Evolutionary conservation across 225 moss, liverwort and hornwort species (phyloP).

Genomic region (Lunularia cruciata): DNA sequence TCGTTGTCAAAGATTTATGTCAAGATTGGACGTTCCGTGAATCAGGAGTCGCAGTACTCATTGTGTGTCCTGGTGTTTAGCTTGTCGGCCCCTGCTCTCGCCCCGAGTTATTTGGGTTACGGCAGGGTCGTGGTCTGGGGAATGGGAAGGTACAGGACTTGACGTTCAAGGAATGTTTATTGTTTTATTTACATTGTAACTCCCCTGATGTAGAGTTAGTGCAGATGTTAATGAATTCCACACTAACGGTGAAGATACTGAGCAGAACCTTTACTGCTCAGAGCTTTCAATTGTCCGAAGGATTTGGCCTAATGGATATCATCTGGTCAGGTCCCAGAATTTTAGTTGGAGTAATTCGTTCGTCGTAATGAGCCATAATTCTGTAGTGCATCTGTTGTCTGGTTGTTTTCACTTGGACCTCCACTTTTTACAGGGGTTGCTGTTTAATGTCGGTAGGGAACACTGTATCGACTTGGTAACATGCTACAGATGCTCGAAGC

Average conservation of each 20-base stretch:
- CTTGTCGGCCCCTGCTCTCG: neutral
- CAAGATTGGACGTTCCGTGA: neutral
- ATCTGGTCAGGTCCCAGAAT: neutral
- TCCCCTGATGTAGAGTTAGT: conserved; percentile 5
- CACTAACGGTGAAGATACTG: neutral
- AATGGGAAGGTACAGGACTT: neutral
- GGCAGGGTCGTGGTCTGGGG: neutral
- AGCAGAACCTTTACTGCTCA: too few species aligned
- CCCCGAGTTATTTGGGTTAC: neutral
- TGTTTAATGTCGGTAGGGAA: neutral
- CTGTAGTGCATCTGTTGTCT: neutral
- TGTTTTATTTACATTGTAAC: neutral
- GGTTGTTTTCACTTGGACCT: neutral
- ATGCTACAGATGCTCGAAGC: too few species aligned
- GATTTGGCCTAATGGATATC: neutral
- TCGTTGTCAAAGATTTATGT: neutral
- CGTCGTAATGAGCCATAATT: too few species aligned
- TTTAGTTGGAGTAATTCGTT: neutral
- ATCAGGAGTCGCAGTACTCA: too few species aligned
- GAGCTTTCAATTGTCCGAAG: neutral
- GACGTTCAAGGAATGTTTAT: neutral
- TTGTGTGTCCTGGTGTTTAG: neutral
- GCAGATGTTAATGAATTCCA: neutral
- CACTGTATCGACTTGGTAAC: neutral
- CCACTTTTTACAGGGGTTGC: conserved; percentile 3